phyloP scores from a whole-genome alignment of 768 basidiomycete species.

The Arthromyces matolae region DNA sequence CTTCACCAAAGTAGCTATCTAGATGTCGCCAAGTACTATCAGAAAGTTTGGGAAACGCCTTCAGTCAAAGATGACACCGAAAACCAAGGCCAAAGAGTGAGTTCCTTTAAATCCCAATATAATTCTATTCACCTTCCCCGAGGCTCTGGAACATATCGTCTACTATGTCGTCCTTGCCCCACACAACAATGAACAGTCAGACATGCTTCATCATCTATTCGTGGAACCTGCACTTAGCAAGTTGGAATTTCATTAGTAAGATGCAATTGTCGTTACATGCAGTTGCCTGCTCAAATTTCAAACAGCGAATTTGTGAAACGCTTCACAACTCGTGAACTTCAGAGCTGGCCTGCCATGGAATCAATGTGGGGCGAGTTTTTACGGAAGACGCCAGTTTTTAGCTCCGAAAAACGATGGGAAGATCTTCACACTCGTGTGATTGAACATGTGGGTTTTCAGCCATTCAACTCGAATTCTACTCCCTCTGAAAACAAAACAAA shows the following conservation, averaged over 20 bases:
- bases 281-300: conserved; percentile 10
- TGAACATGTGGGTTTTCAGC: conserved; percentile 75
- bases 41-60: conserved; percentile 97
- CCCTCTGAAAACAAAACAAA: background rate
- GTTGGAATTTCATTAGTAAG: conserved; percentile 82
- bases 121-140: conserved; percentile 8
- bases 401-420: conserved; percentile 80
- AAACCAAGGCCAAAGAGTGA: conserved; percentile 64
- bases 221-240: conserved; percentile 75
- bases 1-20: conserved; percentile 82
- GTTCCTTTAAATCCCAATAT: conserved; percentile 24
- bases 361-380: conserved; percentile 82
- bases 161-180: conserved; percentile 93
- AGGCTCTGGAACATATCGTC: conserved; percentile 94
- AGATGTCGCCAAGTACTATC: conserved; percentile 91
- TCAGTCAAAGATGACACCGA: conserved; percentile 82
- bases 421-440: conserved; percentile 94
- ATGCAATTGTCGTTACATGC: conserved; percentile 4
- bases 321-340: conserved; percentile 88
- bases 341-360: conserved; percentile 96
- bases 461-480: background rate
- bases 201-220: conserved; percentile 89
- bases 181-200: conserved; percentile 95
- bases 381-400: conserved; percentile 78
- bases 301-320: conserved; percentile 90